Base-by-base conservation (phyloP, 78 protist genomes). In the Dictyostelium citrinum region DNA sequence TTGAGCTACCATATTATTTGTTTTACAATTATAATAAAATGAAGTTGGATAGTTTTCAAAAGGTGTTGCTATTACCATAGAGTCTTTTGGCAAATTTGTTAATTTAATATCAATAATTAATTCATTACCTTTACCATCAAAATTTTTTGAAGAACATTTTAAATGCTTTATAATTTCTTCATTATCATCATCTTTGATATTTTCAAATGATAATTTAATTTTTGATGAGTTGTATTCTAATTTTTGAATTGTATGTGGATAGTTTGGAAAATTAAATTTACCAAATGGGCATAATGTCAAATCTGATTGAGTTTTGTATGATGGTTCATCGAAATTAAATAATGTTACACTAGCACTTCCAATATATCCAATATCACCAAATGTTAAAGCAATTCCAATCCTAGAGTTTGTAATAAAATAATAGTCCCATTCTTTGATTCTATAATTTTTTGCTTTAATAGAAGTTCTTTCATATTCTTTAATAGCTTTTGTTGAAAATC, bases 381-480 rank as follows among this genome's bases (percentile, higher is more conserved):
- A 33, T 39, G 81, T 74, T n/a, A 74, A 39, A 41, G 81, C 49
- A 10, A 74, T 16, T 6, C 35, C 81, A 41, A 39, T n/a, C n/a
- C 45, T 39, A 10, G 31, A n/a, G 16, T 39, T 39, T 10, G 37
- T 3, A 14, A 74, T 74, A 39, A 39, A 74, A 74, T 74, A 74
- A n/a, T 74, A 74, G 41, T 74, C 81, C 81, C 81, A 74, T 74
- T 74, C 81, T 39, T 74, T 74, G 6, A 74, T 74, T 74, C 81
- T 74, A 10, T 16, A 37, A 10, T 17, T 16, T 29, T 46, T 74
- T 0, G 33, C 81, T n/a, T 74, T 74, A 16, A 74, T 39, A 0
- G n/a, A 43, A 1, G 22, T 17, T n/a, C 81, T 74, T 17, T 74
- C 29, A 74, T 39, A 74, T 39, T 74, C 81, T 33, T 39, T 74